Evolutionary conservation across 352 stramenopile genomes (phyloP), one percentile per base, ranked within the genome.

Genomic region (Pythium phragmiticola): DNA sequence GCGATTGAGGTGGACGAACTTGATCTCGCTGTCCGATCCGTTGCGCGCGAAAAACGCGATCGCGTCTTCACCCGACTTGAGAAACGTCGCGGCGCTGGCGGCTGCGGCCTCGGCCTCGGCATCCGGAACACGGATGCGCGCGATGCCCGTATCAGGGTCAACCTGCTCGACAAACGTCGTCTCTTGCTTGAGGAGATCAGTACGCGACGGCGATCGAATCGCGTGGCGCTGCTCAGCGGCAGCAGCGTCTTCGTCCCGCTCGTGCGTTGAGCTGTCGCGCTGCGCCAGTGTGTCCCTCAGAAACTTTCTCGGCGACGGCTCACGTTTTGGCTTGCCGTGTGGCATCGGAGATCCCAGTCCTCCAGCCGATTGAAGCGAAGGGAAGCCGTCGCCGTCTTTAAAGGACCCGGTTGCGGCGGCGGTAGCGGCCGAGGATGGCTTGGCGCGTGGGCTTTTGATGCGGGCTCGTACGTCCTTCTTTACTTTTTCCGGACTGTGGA

Each of bases 31-130:
- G 43, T 92, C 88, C 2, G 89, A 87, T 23, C 92, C 90, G 65
- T 97, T 92, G 52, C 93, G 84, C 0, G 90, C 93, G 46, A 98
- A 98, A 60, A 98, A 98, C 1, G 95, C 90, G 30, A 98, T 97
- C 1, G 89, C 82, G 57, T 98, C 94, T 66, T 98, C 92, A 5
- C 91, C 89, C 0, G 84, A 83, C 37, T 84, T 84, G 0, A 92
- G 55, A 39, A 91, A 89, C 0, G 73, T 74, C 17, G 70, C 77
- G 0, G 80, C 78, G 19, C 70, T 80, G 6, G 72, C 74, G 2
- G 81, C 80, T 0, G 79, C 79, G n/a, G 79, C 75, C 60, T 88
- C 78, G 0, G 77, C 58, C n/a, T 68, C 74, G 26, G 70, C 74
- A 42, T 87, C 77, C 0, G 77, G 69, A 23, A 67, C 50, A 9